These are phyloP conservation scores for Diaporthe aspalathi DNA, from an alignment of 2,329 filamentous ascomycete genomes.

Conservation along the genomic window DNA sequence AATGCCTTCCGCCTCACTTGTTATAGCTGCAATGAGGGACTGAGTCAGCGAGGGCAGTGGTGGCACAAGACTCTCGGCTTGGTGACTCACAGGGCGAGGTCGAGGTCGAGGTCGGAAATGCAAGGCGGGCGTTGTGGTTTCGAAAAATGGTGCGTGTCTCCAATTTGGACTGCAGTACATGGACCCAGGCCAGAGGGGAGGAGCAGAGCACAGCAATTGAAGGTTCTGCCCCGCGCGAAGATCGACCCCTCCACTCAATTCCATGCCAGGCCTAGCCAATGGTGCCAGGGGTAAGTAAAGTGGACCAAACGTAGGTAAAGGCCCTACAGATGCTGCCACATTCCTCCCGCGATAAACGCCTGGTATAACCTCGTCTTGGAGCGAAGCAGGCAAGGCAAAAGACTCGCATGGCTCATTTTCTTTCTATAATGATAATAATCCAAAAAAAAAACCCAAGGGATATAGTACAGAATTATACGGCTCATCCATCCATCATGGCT, in stretches of 20 bases:
- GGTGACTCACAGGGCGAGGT: slow-evolving; percentile 33
- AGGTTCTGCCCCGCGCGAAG: slow-evolving; percentile 36
- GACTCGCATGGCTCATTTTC: not conserved
- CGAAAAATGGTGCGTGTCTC: slow-evolving; percentile 37
- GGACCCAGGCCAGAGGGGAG: slow-evolving; percentile 22
- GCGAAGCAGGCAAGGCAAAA: not conserved
- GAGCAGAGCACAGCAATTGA: slow-evolving; percentile 29
- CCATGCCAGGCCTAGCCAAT: not conserved
- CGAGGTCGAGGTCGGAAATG: slow-evolving; percentile 3
- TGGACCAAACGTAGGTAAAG: no score
- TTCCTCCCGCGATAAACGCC: not conserved
- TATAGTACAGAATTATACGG: not conserved
- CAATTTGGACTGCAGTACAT: slow-evolving; percentile 29
- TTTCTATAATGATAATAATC: not conserved
- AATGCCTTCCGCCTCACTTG: slow-evolving; percentile 14
- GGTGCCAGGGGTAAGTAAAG: slow-evolving; percentile 22
- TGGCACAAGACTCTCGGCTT: not conserved
- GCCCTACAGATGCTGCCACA: not conserved
- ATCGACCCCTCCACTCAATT: slow-evolving; percentile 32
- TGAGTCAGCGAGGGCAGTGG: slow-evolving; percentile 11
- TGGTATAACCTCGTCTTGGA: not conserved
- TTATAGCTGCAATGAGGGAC: not conserved
- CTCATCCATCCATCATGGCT: slow-evolving; percentile 1
- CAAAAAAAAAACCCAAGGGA: no score
- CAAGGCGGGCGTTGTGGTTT: slow-evolving; percentile 15